Conservation (phyloP, 495 filamentous ascomycete species). For the Podospora pseudoanserina region DNA sequence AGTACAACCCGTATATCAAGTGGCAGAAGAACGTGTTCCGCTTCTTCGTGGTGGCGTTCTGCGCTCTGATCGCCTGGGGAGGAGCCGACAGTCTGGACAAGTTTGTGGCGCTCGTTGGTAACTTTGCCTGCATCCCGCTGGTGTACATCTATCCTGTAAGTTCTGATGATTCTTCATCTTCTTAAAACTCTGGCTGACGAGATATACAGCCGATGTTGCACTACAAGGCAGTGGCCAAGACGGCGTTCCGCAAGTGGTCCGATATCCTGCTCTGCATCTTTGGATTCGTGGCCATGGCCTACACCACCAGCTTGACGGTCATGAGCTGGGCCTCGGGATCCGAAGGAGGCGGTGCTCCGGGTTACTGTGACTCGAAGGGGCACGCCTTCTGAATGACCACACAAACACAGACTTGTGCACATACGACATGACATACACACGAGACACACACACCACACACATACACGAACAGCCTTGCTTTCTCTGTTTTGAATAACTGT, state of each 20-base stretch:
- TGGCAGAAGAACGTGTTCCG: constrained; percentile 98
- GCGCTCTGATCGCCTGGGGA: constrained; percentile 82
- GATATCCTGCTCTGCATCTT: constrained; percentile 76
- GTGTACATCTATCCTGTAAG: constrained; percentile 97
- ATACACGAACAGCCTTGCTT: constrained; percentile 2
- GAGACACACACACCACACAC: neutral
- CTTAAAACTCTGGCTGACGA: constrained; percentile 22
- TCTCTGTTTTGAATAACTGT: neutral
- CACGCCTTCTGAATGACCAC: constrained; percentile 18
- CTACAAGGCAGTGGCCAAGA: constrained; percentile 70
- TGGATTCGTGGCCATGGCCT: constrained; percentile 79
- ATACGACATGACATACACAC: constrained; percentile 1
- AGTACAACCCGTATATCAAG: constrained; percentile 93
- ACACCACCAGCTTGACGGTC: constrained; percentile 82
- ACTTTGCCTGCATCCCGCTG: constrained; percentile 94
- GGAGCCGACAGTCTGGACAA: constrained; percentile 94
- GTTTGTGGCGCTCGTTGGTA: constrained; percentile 91
- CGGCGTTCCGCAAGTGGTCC: constrained; percentile 55
- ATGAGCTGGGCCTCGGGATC: constrained; percentile 66
- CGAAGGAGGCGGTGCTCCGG: constrained; percentile 38
- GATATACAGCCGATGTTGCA: constrained; percentile 75
- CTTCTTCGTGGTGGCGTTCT: constrained; percentile 83
- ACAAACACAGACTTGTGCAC: neutral
- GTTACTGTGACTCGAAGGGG: constrained; percentile 47
- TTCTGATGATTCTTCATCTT: constrained; percentile 13